These are phyloP conservation scores for Phaeosphaeriaceae sp. DNA, from an alignment of 2,329 filamentous ascomycete genomes.

Conservation along the genomic window DNA sequence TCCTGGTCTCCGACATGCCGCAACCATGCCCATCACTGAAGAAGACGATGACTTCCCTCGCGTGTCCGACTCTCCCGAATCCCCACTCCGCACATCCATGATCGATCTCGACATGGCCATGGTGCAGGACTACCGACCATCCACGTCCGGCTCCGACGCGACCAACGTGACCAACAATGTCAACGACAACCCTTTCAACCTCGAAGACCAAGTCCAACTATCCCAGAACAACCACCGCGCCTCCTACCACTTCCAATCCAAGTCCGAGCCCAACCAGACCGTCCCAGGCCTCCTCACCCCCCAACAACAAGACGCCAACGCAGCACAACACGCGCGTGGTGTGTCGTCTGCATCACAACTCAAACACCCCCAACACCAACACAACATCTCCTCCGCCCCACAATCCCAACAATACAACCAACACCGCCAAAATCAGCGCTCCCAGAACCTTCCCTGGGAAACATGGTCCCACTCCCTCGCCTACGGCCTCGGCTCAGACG, in stretches of 20 bases:
- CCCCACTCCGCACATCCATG: conserved; percentile 52
- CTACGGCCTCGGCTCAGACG: conserved; percentile 38
- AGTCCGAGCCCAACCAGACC: conserved; percentile 49
- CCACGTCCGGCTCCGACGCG: conserved; percentile 49
- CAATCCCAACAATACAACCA: conserved; percentile 9
- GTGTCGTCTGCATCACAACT: conserved; percentile 45
- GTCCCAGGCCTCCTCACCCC: conserved; percentile 47
- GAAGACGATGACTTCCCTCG: conserved; percentile 49
- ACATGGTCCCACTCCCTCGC: conserved; percentile 43
- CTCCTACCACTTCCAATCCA: conserved; percentile 49
- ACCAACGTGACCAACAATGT: conserved; percentile 47
- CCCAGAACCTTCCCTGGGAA: conserved; percentile 40
- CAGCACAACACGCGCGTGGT: conserved; percentile 43
- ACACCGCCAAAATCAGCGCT: conserved; percentile 33
- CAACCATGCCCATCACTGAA: conserved; percentile 48
- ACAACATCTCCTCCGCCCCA: conserved; percentile 24
- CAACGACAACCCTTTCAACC: conserved; percentile 58
- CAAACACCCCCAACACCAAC: conserved; percentile 27
- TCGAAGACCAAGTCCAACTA: conserved; percentile 54
- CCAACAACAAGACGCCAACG: conserved; percentile 43
- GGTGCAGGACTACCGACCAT: conserved; percentile 51
- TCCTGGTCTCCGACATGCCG: conserved; percentile 50
- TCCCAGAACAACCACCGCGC: conserved; percentile 47
- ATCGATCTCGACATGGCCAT: conserved; percentile 52
- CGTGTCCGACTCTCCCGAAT: conserved; percentile 40